phyloP scores from a whole-genome alignment of 2,329 filamentous ascomycete species.

The Phyllosticta citrichinensis region DNA sequence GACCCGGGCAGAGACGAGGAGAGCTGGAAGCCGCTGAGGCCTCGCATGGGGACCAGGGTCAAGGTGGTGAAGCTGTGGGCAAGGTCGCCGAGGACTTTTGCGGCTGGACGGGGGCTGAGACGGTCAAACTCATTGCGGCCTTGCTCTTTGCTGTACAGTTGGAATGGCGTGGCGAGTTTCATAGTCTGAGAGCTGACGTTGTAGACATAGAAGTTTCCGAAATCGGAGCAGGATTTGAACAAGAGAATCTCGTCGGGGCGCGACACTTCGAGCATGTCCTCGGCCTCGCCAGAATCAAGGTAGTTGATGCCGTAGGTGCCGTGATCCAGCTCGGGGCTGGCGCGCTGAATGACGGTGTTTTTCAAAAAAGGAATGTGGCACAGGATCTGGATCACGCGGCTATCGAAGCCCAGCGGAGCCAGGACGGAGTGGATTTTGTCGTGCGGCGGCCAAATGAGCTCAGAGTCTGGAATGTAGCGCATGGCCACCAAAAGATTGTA shows the following conservation, averaged over 20 bases:
- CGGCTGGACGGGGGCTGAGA: background rate
- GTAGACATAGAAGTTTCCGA: slow-evolving; percentile 9
- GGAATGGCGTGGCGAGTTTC: slow-evolving; percentile 7
- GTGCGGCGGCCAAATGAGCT: slow-evolving; percentile 11
- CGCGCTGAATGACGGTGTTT: slow-evolving; percentile 91
- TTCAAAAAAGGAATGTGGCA: slow-evolving; percentile 5
- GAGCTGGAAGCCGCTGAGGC: slow-evolving; percentile 2
- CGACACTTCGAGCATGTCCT: slow-evolving; percentile 6
- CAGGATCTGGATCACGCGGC: slow-evolving; percentile 2
- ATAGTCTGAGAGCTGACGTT: background rate
- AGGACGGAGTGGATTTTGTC: background rate
- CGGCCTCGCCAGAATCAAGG: slow-evolving; percentile 6
- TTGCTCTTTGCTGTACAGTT: slow-evolving; percentile 3
- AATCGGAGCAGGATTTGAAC: slow-evolving; percentile 9
- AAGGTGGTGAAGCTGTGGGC: background rate
- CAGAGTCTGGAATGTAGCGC: slow-evolving; percentile 11
- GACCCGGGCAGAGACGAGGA: slow-evolving; percentile 7
- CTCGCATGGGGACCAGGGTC: slow-evolving; percentile 6
- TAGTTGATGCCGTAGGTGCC: slow-evolving; percentile 41
- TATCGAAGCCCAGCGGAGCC: slow-evolving; percentile 3
- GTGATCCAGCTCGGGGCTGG: slow-evolving; percentile 66
- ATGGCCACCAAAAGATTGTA: slow-evolving; percentile 12
- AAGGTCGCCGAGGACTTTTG: slow-evolving; percentile 1
- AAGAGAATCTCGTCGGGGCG: slow-evolving; percentile 1
- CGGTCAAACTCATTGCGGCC: slow-evolving; percentile 3